Evolutionary conservation across 208 protist genomes (phyloP).

Genomic region (Leishmania aethiopica): DNA sequence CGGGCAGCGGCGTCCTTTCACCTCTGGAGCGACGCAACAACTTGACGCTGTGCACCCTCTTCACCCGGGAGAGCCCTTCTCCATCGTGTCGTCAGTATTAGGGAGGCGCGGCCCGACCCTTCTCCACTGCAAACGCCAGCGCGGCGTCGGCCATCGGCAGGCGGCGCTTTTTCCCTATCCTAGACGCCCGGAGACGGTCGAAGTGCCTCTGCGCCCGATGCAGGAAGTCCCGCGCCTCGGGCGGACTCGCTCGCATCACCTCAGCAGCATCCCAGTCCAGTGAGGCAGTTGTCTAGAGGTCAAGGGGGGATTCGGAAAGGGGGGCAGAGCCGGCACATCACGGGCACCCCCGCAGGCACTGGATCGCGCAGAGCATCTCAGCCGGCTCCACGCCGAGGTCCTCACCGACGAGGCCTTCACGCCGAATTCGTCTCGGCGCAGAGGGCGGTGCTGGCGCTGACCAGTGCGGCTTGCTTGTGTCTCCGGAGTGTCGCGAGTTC

Average conservation of each 20-base stretch:
- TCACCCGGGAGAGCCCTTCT: slow-evolving; percentile 1
- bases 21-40: background rate
- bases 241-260: background rate
- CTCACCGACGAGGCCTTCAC: background rate
- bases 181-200: background rate
- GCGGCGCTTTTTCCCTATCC: background rate
- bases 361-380: slow-evolving; percentile 7
- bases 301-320: background rate
- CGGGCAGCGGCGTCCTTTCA: slow-evolving; percentile 1
- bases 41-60: background rate
- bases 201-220: background rate
- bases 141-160: background rate
- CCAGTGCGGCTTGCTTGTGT: background rate
- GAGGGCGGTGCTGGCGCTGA: slow-evolving; percentile 6
- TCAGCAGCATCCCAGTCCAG: background rate
- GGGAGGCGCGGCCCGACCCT: background rate
- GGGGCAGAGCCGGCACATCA: background rate
- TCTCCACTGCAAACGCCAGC: background rate
- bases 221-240: background rate
- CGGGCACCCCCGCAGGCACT: background rate
- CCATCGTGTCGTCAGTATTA: background rate
- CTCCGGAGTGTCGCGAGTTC: background rate
- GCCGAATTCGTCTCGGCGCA: background rate
- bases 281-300: slow-evolving; percentile 10
- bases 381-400: background rate